Evolutionary conservation across 192 early-diverging fungal genomes (phyloP), one percentile per base, ranked within the genome.

Genomic region (Anaeromyces robustus): DNA sequence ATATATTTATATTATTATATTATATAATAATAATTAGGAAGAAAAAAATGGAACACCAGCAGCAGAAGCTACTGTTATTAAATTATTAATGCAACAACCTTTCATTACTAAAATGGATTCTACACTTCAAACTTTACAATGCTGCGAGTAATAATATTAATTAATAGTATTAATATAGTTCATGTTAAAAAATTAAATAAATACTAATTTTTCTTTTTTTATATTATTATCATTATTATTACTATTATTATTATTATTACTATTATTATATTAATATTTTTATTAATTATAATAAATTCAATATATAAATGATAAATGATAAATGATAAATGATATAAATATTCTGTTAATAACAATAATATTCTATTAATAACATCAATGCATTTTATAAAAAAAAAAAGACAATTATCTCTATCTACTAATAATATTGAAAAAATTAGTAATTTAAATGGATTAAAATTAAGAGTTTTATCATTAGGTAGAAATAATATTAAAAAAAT

Each of bases 31-130:
- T 34, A 34, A 7, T 34, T 86, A 89, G 84, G 89, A 90, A 79
- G 89, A 90, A 79, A 85, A 84, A 29, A 82, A 78, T 30, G 85
- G 84, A 16, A 41, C 83, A 78, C 77, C 30, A 29, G 81, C 85
- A 7, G 81, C 81, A 0, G 88, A 90, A 79, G 88, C 87, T 6
- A 82, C 80, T 14, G 80, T 87, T 26, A 85, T 90, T 68, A 90
- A 90, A 81, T 37, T 89, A 26, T 29, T 84, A 12, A 83, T 84
- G 78, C 77, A 30, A 34, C 89, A 90, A 80, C 89, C 89, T 11
- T 90, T 90, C 68, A 87, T 90, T 39, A 77, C 78, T 12, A 89
- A 89, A 77, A 87, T 90, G 88, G 89, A 90, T 80, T 82, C 89
- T 14, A 86, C 88, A 12, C 82, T 90, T 19, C 83, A 86, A 30